Evolutionary conservation across 2,329 filamentous ascomycete genomes (phyloP).

Genomic region (Pezicula rhizophila): DNA sequence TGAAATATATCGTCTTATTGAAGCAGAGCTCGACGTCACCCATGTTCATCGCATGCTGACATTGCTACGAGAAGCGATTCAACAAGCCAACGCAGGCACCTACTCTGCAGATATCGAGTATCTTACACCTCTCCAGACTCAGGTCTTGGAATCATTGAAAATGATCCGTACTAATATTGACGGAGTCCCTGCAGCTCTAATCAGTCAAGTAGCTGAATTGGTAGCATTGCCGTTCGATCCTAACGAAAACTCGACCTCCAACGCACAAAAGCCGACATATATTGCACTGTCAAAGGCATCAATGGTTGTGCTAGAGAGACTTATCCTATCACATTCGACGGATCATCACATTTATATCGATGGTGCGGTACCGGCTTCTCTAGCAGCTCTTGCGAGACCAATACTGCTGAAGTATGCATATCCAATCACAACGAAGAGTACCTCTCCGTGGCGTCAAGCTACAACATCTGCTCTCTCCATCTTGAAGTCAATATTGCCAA

Average conservation of each 20-base stretch:
- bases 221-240: conserved; percentile 59
- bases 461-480: conserved; percentile 66
- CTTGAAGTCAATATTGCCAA: conserved; percentile 58
- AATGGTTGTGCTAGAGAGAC: conserved; percentile 61
- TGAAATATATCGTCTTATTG: conserved; percentile 72
- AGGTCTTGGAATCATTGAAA: conserved; percentile 62
- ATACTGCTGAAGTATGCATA: conserved; percentile 79
- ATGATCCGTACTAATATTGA: conserved; percentile 60
- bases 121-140: conserved; percentile 65
- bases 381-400: conserved; percentile 63
- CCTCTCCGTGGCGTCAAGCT: conserved; percentile 73
- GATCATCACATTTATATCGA: conserved; percentile 65
- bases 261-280: conserved; percentile 62
- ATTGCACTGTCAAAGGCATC: conserved; percentile 82
- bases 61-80: conserved; percentile 65
- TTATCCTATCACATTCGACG: conserved; percentile 52
- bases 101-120: conserved; percentile 70
- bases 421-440: conserved; percentile 61
- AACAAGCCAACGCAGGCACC: conserved; percentile 59
- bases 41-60: conserved; percentile 62
- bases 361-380: conserved; percentile 56
- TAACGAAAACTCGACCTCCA: conserved; percentile 27
- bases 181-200: conserved; percentile 61
- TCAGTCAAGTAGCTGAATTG: conserved; percentile 65
- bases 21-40: conserved; percentile 54